A percentile compares a stretch with the other conserved stretches of the same genome.
Evolutionary conservation across 2,329 filamentous ascomycete species (phyloP).

Genomic region (Purpureocillium takamizusanense): DNA sequence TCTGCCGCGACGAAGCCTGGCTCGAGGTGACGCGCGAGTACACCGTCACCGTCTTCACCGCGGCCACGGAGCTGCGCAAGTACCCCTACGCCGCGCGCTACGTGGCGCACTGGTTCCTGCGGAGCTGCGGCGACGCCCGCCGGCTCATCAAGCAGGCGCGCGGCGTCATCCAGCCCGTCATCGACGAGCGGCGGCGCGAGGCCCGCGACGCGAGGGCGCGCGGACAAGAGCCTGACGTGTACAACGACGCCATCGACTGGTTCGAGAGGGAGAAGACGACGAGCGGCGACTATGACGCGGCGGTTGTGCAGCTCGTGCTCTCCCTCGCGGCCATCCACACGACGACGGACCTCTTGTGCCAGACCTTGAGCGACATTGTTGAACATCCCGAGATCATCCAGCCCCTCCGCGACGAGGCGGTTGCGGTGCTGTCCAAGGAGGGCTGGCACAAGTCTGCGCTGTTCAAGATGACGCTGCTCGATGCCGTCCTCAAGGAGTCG

Average conservation of each 20-base stretch:
- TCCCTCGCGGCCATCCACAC: slow-evolving; percentile 46
- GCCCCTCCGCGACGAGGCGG: slow-evolving; percentile 31
- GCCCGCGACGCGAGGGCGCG: slow-evolving; percentile 19
- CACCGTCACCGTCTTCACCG: slow-evolving; percentile 29
- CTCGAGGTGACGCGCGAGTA: slow-evolving; percentile 34
- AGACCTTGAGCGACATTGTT: slow-evolving; percentile 23
- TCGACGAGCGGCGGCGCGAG: slow-evolving; percentile 31
- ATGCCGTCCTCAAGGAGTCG: slow-evolving; percentile 42
- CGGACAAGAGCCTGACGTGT: slow-evolving; percentile 28
- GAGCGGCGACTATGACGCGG: slow-evolving; percentile 7
- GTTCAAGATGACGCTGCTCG: slow-evolving; percentile 33
- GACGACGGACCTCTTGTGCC: slow-evolving; percentile 24
- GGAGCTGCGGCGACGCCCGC: slow-evolving; percentile 23
- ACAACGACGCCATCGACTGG: slow-evolving; percentile 44
- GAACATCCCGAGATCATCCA: slow-evolving; percentile 26
- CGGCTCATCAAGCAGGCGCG: slow-evolving; percentile 3
- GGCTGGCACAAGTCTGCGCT: slow-evolving; percentile 36
- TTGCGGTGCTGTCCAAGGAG: slow-evolving; percentile 2
- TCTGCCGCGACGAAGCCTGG: slow-evolving; percentile 31
- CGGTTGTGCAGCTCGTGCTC: slow-evolving; percentile 10
- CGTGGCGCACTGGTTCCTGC: slow-evolving; percentile 33
- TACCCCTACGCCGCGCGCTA: slow-evolving; percentile 35
- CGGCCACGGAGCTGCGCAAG: slow-evolving; percentile 20
- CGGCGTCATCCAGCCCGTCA: slow-evolving; percentile 22
- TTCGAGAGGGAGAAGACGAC: slow-evolving; percentile 42